Percentiles rank a stretch among this genome's conserved stretches.
phyloP scores from a whole-genome alignment of 2,329 filamentous ascomycete genomes.

The Monosporascus sp. region DNA sequence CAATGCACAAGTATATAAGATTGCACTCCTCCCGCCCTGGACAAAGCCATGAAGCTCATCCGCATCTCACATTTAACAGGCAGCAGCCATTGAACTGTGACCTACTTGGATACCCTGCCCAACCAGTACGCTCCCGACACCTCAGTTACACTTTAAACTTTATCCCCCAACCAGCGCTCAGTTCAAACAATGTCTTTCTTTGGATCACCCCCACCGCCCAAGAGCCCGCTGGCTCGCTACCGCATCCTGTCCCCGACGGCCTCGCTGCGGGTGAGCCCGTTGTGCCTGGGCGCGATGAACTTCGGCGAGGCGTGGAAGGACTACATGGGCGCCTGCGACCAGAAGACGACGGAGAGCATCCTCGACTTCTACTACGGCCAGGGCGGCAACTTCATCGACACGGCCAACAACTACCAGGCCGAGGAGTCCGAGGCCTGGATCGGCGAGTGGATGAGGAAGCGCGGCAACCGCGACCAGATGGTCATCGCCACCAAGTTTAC shows the following conservation, averaged over 20 bases:
- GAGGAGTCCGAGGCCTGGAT: conserved; percentile 60
- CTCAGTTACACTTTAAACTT: too few relatives aligned
- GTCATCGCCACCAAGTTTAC: conserved; percentile 68
- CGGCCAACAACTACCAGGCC: conserved; percentile 61
- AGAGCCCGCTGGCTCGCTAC: conserved; percentile 58
- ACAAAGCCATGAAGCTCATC: too few relatives aligned
- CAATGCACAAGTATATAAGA: too few relatives aligned
- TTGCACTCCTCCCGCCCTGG: too few relatives aligned
- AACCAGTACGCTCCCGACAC: too few relatives aligned
- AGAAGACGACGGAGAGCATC: conserved; percentile 56
- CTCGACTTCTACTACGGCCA: conserved; percentile 61
- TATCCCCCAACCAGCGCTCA: too few relatives aligned
- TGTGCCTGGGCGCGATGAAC: conserved; percentile 57
- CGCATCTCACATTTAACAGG: too few relatives aligned
- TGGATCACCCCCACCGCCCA: conserved; percentile 32
- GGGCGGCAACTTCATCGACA: conserved; percentile 70
- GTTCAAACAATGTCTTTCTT: too few relatives aligned
- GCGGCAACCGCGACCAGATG: conserved; percentile 61
- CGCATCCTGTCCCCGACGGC: conserved; percentile 62
- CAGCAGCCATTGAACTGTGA: too few relatives aligned
- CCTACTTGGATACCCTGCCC: too few relatives aligned
- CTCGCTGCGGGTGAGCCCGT: conserved; percentile 59
- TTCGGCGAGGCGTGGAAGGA: conserved; percentile 50
- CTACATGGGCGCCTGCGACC: conserved; percentile 59
- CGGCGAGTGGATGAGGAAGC: conserved; percentile 64